Evolutionary conservation across 805 yeast species (phyloP), one percentile per base, ranked within the genome.

Genomic region (Candida ipomoeae): DNA sequence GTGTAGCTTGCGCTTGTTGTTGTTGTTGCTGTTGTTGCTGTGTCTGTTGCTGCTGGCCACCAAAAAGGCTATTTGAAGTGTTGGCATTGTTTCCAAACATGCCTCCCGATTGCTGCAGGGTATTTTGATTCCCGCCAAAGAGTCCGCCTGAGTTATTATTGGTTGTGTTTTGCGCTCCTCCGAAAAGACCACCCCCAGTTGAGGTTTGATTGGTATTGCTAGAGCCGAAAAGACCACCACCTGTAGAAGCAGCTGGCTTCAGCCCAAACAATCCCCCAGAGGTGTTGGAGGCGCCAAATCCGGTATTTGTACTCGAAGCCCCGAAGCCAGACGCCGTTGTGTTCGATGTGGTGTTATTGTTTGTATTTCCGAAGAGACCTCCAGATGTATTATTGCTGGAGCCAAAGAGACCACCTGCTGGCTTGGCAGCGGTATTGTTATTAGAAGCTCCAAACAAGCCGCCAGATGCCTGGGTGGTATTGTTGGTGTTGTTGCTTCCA

Each of bases 1-100:
- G 79, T 4, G 77, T 74, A 47, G 71, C 63, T 50, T 72, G 82
- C 8, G 68, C 67, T 23, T 73, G 75, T 40, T 73, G 75, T 41
- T 74, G 75, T 44, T 69, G 69, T 33, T 71, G 75, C 32, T 71
- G 75, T 38, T 72, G 75, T 29, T 52, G 53, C 31, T 48, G 52
- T 37, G 29, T 26, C 37, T 46, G 37, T 41, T 47, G 42, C 38
- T 34, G 40, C 45, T 52, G 52, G 45, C 48, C 44, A 26, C 51
- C 57, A 31, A 57, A 52, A 21, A 47, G 62, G n/a, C 47, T 53
- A 34, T 44, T 49, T 29, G 56, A 44, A 13, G 54, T 32, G 37
- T 44, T 49, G 35, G 48, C 21, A 13, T 39, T 51, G 17, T 45
- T 45, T n/a, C 58, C 58, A 38, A 56, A 56, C 32, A 55, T 29